Percentiles rank a stretch among this genome's conserved stretches.
phyloP scores from a whole-genome alignment of 495 filamentous ascomycete species.

The Talaromyces liani region DNA sequence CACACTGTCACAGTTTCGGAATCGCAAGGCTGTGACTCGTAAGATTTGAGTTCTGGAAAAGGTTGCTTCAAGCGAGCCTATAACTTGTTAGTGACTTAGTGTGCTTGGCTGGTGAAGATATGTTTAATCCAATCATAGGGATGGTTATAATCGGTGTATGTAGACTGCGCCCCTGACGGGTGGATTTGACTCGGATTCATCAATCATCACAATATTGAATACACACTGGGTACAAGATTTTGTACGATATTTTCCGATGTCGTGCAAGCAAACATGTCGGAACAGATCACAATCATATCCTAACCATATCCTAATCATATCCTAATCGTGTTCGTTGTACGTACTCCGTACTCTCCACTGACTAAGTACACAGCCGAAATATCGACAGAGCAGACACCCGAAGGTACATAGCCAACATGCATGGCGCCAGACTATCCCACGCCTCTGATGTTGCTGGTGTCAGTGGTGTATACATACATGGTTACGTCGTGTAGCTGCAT shows the following conservation, averaged over 20 bases:
- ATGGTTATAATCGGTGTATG: not conserved
- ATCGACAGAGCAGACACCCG: not conserved
- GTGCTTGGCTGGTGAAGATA: not conserved
- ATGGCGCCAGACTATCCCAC: not conserved
- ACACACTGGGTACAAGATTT: not conserved
- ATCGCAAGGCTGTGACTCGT: not conserved
- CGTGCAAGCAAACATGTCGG: not conserved
- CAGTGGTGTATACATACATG: too few species aligned
- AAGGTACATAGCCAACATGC: not conserved
- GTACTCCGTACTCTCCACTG: not conserved
- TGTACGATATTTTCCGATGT: not conserved
- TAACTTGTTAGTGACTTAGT: not conserved
- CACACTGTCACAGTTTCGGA: not conserved
- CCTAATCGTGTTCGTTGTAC: not conserved
- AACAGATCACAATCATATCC: not conserved
- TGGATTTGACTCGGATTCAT: not conserved
- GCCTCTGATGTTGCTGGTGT: not conserved
- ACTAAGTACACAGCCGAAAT: not conserved
- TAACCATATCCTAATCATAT: not conserved
- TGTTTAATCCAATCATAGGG: not conserved
- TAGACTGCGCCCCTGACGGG: not conserved
- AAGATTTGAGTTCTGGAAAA: not conserved
- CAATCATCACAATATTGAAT: not conserved
- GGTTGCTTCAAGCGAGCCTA: not conserved
- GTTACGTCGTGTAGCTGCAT: not conserved